phyloP scores from a whole-genome alignment of 352 stramenopile species.

The Pythium rhizo-oryzae region DNA sequence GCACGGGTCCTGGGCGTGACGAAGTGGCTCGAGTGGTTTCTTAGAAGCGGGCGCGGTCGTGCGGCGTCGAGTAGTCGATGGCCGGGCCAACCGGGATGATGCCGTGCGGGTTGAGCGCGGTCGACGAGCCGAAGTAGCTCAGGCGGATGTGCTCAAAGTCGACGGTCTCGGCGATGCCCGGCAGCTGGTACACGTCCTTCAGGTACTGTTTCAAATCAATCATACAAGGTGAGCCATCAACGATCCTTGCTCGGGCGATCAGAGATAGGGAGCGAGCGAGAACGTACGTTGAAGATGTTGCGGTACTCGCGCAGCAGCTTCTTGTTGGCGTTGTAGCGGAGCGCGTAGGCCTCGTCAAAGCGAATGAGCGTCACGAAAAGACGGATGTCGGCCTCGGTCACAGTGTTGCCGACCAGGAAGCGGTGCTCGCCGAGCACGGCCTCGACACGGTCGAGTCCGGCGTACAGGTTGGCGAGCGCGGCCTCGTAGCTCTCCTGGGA shows the following conservation, averaged over 20 bases:
- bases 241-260: neutral
- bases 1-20: no score
- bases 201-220: constrained; percentile 32
- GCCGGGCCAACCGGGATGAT: constrained; percentile 39
- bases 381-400: constrained; percentile 89
- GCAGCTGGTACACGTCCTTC: constrained; percentile 54
- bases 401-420: constrained; percentile 69
- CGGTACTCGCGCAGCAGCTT: constrained; percentile 79
- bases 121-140: constrained; percentile 58
- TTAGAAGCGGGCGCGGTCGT: constrained; percentile 38
- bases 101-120: constrained; percentile 51
- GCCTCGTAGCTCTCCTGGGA: constrained; percentile 84
- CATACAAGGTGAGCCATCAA: neutral
- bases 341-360: constrained; percentile 94
- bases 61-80: constrained; percentile 33
- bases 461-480: constrained; percentile 86
- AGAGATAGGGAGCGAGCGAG: neutral
- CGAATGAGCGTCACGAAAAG: constrained; percentile 93
- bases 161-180: constrained; percentile 39
- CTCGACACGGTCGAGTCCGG: constrained; percentile 84
- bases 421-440: constrained; percentile 65
- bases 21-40: no score
- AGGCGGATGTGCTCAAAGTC: constrained; percentile 54
- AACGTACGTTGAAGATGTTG: constrained; percentile 73
- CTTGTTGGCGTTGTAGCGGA: constrained; percentile 85